Conservation (phyloP, 371 early-diverging fungal genomes). For the Dichotomocladium elegans region DNA sequence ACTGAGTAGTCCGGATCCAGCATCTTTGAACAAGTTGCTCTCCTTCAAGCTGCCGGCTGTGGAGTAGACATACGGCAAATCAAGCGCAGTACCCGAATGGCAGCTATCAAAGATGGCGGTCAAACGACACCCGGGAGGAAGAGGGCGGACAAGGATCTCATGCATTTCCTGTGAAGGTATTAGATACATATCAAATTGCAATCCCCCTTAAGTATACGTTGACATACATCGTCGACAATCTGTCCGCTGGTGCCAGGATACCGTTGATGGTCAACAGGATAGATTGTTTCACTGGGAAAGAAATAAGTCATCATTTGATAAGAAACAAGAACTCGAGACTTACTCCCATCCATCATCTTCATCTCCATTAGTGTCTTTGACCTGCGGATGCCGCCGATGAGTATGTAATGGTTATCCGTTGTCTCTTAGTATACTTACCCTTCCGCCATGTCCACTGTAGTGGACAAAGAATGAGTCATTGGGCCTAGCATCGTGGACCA, state of each 20-base stretch:
- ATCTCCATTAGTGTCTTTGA: constrained; percentile 71
- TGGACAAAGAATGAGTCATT: constrained; percentile 90
- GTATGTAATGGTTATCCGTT: too few relatives aligned
- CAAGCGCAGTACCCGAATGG: constrained; percentile 83
- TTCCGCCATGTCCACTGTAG: constrained; percentile 89
- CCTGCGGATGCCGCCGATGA: too few relatives aligned
- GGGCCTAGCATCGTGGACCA: constrained; percentile 73
- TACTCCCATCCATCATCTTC: constrained; percentile 78
- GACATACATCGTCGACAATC: constrained; percentile 79
- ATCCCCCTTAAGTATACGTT: neutral
- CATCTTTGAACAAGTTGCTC: constrained; percentile 42
- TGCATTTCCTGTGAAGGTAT: constrained; percentile 65
- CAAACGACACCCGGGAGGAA: constrained; percentile 81
- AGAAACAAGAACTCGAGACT: neutral
- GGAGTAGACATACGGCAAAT: constrained; percentile 82
- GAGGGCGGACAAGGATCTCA: constrained; percentile 73
- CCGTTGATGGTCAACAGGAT: constrained; percentile 81
- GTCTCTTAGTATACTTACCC: constrained; percentile 27
- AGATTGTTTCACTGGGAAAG: constrained; percentile 32
- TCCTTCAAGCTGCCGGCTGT: constrained; percentile 66
- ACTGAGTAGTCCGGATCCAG: constrained; percentile 36
- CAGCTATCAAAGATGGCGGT: constrained; percentile 86
- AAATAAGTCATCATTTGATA: neutral
- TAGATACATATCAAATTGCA: neutral
- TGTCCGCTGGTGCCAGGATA: constrained; percentile 57